Base-by-base conservation (phyloP, 2,329 filamentous ascomycete genomes). In the Colletotrichum camelliae region DNA sequence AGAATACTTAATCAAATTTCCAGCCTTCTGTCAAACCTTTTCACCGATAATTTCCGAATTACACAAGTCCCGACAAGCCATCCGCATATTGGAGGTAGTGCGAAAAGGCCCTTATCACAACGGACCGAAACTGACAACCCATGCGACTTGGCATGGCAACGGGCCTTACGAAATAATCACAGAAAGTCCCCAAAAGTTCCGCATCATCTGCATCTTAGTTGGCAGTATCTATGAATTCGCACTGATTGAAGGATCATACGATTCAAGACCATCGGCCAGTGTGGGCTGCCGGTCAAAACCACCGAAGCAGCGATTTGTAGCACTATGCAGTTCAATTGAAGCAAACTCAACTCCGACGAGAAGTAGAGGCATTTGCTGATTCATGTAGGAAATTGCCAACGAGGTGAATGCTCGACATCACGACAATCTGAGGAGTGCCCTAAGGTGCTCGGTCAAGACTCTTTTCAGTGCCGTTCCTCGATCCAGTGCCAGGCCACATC, bases 1-100 rank as follows among this genome's bases (percentile, higher is more conserved):
- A 48, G 0, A n/a, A 2, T 2, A 0, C 1, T 21, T 4, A 0
- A 12, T 2, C 1, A 13, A 48, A 7, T 7, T 4, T n/a, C 18
- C 43, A 48, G 18, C 0, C 12, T 5, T 13, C 1, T 12, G 1
- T 4, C 5, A 48, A 48, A 48, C 10, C 18, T 48, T 48, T 0
- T 21, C 0, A 13, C 5, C 43, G 18, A 21, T 48, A 48, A 48
- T 5, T 7, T 48, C 43, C 43, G 43, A 48, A 21, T 48, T 18
- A 4, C 43, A 48, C 21, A 48, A 21, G 43, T 48, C 10, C 43
- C 43, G 43, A 21, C 9, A 48, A 7, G 1, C 0, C 43, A 48
- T 48, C 18, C n/a, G 18, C 5, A 21, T 1, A 2, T 48, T 2
- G 1, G 43, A 12, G 43, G 43, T 13, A 48, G 1, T 4, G 18